These are phyloP conservation scores for Sanghuangporus sanghuang DNA, from an alignment of 1,284 basidiomycete genomes.

Conservation along the genomic window DNA sequence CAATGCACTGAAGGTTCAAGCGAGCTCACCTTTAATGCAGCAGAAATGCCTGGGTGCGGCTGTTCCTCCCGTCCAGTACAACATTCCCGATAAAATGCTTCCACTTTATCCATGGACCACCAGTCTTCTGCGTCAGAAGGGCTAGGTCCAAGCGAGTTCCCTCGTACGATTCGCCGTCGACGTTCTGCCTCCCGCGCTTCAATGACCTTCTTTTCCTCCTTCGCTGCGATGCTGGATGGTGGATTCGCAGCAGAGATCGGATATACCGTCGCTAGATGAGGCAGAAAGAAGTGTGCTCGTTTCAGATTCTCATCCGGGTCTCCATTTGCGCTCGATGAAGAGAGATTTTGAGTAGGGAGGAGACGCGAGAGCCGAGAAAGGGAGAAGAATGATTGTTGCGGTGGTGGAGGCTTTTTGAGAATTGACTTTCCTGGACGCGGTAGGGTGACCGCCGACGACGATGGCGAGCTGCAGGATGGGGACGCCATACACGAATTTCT, in stretches of 20 bases:
- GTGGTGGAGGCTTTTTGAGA: slow-evolving; percentile 68
- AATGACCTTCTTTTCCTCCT: slow-evolving; percentile 67
- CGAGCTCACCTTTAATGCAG: slow-evolving; percentile 61
- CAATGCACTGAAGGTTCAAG: not conserved
- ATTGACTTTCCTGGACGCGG: slow-evolving; percentile 73
- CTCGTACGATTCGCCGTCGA: slow-evolving; percentile 55
- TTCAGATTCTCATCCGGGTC: slow-evolving; percentile 50
- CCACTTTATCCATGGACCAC: slow-evolving; percentile 80
- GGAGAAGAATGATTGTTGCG: slow-evolving; percentile 65
- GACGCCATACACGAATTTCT: slow-evolving; percentile 2
- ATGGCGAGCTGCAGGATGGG: slow-evolving; percentile 45
- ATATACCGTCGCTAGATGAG: slow-evolving; percentile 77
- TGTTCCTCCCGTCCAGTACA: slow-evolving; percentile 72
- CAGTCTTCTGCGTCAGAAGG: slow-evolving; percentile 45
- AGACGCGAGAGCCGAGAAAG: slow-evolving; percentile 56
- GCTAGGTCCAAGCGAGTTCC: slow-evolving; percentile 36
- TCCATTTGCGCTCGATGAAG: slow-evolving; percentile 19
- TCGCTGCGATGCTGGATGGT: slow-evolving; percentile 67
- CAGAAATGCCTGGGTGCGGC: slow-evolving; percentile 59
- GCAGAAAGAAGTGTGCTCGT: slow-evolving; percentile 81
- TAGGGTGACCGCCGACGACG: slow-evolving; percentile 72
- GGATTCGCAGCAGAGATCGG: slow-evolving; percentile 79
- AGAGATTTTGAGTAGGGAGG: slow-evolving; percentile 43
- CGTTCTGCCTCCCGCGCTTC: slow-evolving; percentile 66
- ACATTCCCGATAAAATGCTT: slow-evolving; percentile 77